Evolutionary conservation across 2,329 filamentous ascomycete genomes (phyloP), one percentile per base, ranked within the genome.

Genomic region (Diaporthe eres): DNA sequence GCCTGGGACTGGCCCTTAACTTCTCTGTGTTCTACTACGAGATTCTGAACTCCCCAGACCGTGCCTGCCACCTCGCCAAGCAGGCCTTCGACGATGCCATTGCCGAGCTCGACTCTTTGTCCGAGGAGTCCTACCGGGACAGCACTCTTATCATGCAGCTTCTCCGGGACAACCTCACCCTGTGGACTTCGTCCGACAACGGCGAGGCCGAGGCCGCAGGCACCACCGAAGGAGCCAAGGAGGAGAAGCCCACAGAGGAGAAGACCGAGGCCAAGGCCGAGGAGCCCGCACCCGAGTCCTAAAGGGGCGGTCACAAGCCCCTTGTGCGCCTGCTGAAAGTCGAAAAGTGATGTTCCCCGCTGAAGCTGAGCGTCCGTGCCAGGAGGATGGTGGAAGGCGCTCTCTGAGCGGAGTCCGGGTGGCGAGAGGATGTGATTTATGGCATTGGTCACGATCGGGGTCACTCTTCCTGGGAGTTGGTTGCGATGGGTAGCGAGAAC

Each of bases 21-120:
- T 98, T 98, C 92, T 98, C 96, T 79, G 96, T 98, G 83, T 98
- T 98, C 91, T 98, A 98, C 92, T 98, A 98, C 88, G 97, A 98
- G 92, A 98, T 98, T 86, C 90, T 98, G 85, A 98, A 98, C 93
- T 97, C 96, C 49, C 96, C 96, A 83, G 96, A 98, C 88, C 95
- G 94, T 85, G 96, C 96, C 84, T 98, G 96, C 92, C 96, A 98
- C 86, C 93, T 98, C 80, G 96, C 96, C 87, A 98, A 98, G 93
- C 96, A 98, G 90, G 96, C 97, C 70, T 98, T 98, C 84, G 96
- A 98, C 85, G 96, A 98, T 86, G 96, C 96, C 83, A 98, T 98
- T 86, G 96, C 96, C 84, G 96, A 98, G 92, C 95, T 98, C 82
- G 96, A 98, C 90, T 98, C 95, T 71, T 91, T 98, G 79, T 98